Base-by-base conservation (phyloP, 2,329 filamentous ascomycete genomes). In the Colletotrichum chlorophyti region DNA sequence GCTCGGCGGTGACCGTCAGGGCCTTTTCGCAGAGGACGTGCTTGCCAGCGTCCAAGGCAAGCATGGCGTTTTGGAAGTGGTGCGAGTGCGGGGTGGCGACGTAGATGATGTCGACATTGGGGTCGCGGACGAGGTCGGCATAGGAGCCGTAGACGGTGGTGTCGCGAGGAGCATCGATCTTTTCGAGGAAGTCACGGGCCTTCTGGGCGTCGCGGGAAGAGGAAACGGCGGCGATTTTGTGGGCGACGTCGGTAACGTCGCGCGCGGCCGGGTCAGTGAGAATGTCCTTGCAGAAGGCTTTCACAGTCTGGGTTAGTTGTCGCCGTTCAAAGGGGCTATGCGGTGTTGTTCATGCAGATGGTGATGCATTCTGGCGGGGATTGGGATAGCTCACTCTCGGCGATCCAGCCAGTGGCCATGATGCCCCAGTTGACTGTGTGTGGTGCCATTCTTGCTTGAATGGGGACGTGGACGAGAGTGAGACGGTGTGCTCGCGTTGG, bases 11-110 rank as follows among this genome's bases (percentile, higher is more conserved):
- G 62, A 94, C 90, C 1, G 92, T 96, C 67, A 97, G 88, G 0
- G 93, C 86, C 80, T 97, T 97, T 75, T 97, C 93, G 73, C 92
- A 96, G 29, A 97, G 83, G 26, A 97, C 91, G 67, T 94, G 83
- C 81, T 96, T 97, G 68, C 91, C 90, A 7, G 90, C 90, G 64
- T 91, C 84, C 34, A 97, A 81, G 38, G 88, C 90, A n/a, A 96
- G 83, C 85, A 93, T 91, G 63, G 86, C 84, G 75, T 97, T 94
- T 73, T 96, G 91, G 78, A 93, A 96, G 78, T 97, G 93, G 73
- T 96, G 93, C 66, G 90, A 93, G 77, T 96, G 93, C 14, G 93
- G 93, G 4, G 93, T 96, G 21, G 91, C 92, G 53, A 97, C 85
- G 74, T 96, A 97, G 75, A 97, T 76, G 66, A 96, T 91, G 72